phyloP scores from a whole-genome alignment of 2,329 filamentous ascomycete genomes.

The Coleophoma crateriformis region DNA sequence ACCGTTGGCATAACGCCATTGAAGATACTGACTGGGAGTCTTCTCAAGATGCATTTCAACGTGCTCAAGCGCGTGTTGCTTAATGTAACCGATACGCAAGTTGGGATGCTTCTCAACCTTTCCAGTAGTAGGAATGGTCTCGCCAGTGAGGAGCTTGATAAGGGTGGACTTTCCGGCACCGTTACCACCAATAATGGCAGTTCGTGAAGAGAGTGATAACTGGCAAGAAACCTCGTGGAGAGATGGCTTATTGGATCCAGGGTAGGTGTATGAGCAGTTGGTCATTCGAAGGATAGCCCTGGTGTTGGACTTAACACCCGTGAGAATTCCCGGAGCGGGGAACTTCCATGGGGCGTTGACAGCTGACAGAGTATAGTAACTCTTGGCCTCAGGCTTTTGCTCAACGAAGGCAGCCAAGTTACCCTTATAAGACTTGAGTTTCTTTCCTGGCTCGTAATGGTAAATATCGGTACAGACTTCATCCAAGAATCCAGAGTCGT shows the following conservation, averaged over 20 bases:
- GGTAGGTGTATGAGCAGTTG: constrained; percentile 89
- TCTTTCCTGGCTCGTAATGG: constrained; percentile 95
- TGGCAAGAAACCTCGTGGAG: constrained; percentile 82
- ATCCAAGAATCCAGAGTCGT: constrained; percentile 97
- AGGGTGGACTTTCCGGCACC: constrained; percentile 97
- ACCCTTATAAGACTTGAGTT: constrained; percentile 80
- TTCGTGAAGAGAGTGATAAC: constrained; percentile 82
- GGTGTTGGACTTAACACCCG: constrained; percentile 91
- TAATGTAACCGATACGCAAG: constrained; percentile 97
- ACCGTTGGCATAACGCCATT: constrained; percentile 97
- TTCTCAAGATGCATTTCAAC: constrained; percentile 99
- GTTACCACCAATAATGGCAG: constrained; percentile 95
- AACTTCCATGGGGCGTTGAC: constrained; percentile 96
- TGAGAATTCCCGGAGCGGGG: constrained; percentile 87
- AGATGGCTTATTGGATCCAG: constrained; percentile 83
- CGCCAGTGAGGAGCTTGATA: constrained; percentile 94
- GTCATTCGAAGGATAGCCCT: constrained; percentile 93
- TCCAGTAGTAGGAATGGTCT: constrained; percentile 75
- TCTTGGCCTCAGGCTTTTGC: constrained; percentile 88
- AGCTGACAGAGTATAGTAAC: constrained; percentile 92
- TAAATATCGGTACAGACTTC: constrained; percentile 98
- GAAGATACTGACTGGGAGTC: constrained; percentile 97
- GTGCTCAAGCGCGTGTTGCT: constrained; percentile 98
- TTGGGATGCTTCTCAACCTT: constrained; percentile 98
- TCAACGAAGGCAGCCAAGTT: constrained; percentile 82